phyloP scores from a whole-genome alignment of 2,329 filamentous ascomycete genomes.

The Epichloe festucae region DNA sequence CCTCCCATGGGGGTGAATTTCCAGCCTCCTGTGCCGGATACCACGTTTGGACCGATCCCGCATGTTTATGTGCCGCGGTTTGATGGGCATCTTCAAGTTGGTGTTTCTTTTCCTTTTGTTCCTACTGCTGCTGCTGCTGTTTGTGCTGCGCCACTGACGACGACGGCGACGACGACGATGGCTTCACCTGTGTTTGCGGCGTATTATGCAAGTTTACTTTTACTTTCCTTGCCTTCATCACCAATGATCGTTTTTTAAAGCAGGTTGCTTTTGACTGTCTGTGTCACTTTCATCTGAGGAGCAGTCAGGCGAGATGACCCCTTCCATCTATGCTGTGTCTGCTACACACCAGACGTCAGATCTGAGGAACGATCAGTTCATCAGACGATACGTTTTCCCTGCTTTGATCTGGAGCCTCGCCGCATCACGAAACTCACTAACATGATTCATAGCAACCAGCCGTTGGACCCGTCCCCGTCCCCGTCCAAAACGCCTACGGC shows the following conservation, averaged over 20 bases:
- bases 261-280: neutral
- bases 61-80: constrained; percentile 44
- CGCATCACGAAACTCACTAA: constrained; percentile 5
- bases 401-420: too few relatives aligned
- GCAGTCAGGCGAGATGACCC: neutral
- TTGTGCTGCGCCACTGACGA: constrained; percentile 12
- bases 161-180: constrained; percentile 15
- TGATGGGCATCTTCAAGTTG: constrained; percentile 27
- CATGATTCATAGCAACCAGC: constrained; percentile 17
- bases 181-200: constrained; percentile 19
- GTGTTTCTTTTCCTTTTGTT: constrained; percentile 11
- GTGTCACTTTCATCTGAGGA: neutral
- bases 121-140: constrained; percentile 14
- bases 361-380: neutral
- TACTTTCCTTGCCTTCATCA: neutral
- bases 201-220: constrained; percentile 27
- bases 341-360: neutral
- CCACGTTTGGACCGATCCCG: constrained; percentile 39
- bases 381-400: too few relatives aligned
- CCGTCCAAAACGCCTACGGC: constrained; percentile 18
- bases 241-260: constrained; percentile 9
- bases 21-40: constrained; percentile 46
- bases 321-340: neutral
- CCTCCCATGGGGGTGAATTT: constrained; percentile 35
- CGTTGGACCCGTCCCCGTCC: constrained; percentile 15